Percentiles rank a stretch among this genome's conserved stretches.
phyloP scores from a whole-genome alignment of 768 basidiomycete genomes.

The Mycena vulgaris region DNA sequence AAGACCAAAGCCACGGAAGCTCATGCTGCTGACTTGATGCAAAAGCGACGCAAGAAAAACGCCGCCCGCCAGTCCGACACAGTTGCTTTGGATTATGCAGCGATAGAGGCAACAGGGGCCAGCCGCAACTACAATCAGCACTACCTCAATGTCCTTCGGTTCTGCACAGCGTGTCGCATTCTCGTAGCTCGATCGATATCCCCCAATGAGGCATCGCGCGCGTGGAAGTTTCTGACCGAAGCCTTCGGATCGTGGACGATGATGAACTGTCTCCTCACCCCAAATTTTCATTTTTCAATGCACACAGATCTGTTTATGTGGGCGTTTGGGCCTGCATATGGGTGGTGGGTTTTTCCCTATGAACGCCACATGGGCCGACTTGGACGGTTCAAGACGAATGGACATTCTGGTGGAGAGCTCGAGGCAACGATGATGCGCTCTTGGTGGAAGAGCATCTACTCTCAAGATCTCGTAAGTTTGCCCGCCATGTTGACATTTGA shows the following conservation, averaged over 20 bases:
- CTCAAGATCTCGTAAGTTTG: neutral
- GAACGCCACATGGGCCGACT: too few relatives aligned
- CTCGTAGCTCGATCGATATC: neutral
- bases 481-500: neutral
- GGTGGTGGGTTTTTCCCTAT: too few relatives aligned
- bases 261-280: too few relatives aligned
- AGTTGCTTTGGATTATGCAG: neutral
- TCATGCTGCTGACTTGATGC: neutral
- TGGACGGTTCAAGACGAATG: too few relatives aligned
- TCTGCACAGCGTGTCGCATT: neutral
- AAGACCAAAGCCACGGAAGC: neutral
- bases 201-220: conserved; percentile 1
- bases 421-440: too few relatives aligned
- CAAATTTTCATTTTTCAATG: too few relatives aligned
- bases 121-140: conserved; percentile 5
- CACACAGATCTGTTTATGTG: too few relatives aligned
- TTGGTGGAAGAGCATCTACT: too few relatives aligned
- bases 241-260: too few relatives aligned
- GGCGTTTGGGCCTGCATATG: too few relatives aligned
- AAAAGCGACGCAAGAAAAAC: conserved; percentile 7
- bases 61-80: neutral
- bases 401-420: too few relatives aligned
- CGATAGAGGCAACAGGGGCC: conserved; percentile 1
- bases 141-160: conserved; percentile 17
- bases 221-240: too few relatives aligned